Base-by-base conservation (phyloP, 768 basidiomycete species). In the Suillus subaureus region DNA sequence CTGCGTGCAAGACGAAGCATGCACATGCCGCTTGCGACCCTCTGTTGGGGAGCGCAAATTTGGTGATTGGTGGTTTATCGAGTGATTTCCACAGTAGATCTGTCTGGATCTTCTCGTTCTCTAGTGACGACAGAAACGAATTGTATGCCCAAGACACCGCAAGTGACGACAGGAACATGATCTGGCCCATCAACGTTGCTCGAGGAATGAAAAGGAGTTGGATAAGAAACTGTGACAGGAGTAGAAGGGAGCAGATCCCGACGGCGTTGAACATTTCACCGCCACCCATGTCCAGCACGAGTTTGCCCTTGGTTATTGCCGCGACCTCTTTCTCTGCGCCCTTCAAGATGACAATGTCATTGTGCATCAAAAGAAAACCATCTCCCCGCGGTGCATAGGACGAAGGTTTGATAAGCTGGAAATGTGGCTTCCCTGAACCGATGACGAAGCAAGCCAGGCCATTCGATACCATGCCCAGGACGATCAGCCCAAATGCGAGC, bases 131-230 rank as follows among this genome's bases (percentile, higher is more conserved):
- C 26, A 78, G 61, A 23, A 63, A 66, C 23, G 67, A 71, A 18
- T 74, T 79, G 66, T 79, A 78, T 4, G 33, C n/a, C 78, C 78
- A 79, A 5, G 78, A 79, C 1, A 76, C 69, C 9, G 62, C 70
- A 23, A 79, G 70, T 3, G 77, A 73, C 16, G 66, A 62, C 31
- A 79, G 62, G 57, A 79, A 79, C 74, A 79, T 72, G 61, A 78
- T 64, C 60, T 79, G 78, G 16, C 79, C 76, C 16, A 79, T 75
- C 15, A 77, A 68, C 2, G 62, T 64, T 21, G 72, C 74, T 65
- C 76, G 78, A 2, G 78, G 75, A 37, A 77, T 66, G 51, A 79
- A 69, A 42, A 79, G 61, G 18, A 79, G 71, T 45, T 79, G 78
- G 4, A 63, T n/a, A 12, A 79, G 39, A 69, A 72, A 76, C 47